Evolutionary conservation across 2,329 filamentous ascomycete genomes (phyloP).

Genomic region (Emericellopsis cladophorae): DNA sequence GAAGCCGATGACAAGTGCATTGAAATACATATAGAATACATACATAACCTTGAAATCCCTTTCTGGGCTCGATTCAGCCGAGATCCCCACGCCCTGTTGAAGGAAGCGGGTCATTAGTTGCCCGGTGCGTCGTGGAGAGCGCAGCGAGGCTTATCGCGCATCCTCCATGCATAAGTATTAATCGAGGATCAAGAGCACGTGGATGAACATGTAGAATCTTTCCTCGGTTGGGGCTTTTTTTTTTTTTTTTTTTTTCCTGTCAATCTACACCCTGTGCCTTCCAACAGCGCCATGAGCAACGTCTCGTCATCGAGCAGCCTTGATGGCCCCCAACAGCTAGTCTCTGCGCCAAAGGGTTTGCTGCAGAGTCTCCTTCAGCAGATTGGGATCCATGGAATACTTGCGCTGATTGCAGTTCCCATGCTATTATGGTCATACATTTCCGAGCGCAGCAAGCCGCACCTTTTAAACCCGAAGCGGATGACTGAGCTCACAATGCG

Average conservation of each 20-base stretch:
- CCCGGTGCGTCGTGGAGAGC: too few relatives aligned
- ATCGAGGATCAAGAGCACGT: background rate
- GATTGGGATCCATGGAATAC: background rate
- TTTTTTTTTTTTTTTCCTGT: background rate
- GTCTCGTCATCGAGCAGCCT: background rate
- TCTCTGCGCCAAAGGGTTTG: background rate
- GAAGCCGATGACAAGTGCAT: too few relatives aligned
- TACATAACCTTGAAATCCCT: too few relatives aligned
- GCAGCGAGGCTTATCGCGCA: too few relatives aligned
- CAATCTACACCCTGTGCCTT: background rate
- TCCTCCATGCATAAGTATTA: too few relatives aligned
- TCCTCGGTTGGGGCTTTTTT: background rate
- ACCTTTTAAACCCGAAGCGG: constrained; percentile 1
- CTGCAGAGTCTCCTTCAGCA: background rate
- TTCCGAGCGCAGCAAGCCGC: background rate
- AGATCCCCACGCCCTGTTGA: too few relatives aligned
- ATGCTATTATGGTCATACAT: background rate
- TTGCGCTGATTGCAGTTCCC: background rate
- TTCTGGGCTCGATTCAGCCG: too few relatives aligned
- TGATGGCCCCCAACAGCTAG: background rate
- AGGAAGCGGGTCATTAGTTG: too few relatives aligned
- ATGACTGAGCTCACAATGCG: constrained; percentile 1
- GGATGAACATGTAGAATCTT: background rate
- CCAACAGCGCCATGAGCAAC: background rate
- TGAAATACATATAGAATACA: too few relatives aligned